These are phyloP conservation scores for Cordyceps cateniannulata DNA, from an alignment of 2,329 filamentous ascomycete genomes.

Conservation along the genomic window DNA sequence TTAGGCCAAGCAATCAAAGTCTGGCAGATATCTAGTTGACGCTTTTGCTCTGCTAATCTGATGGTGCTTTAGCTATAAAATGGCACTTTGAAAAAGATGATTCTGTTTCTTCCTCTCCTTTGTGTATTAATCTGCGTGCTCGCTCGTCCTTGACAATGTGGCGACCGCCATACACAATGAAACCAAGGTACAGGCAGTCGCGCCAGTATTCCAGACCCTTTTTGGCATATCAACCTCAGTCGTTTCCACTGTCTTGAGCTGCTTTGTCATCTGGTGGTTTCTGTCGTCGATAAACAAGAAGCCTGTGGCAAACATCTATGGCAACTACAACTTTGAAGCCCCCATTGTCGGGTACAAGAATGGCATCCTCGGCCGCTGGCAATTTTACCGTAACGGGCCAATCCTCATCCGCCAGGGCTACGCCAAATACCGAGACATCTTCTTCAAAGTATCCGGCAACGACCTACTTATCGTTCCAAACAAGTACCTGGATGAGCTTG, in stretches of 20 bases:
- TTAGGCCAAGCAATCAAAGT: no score
- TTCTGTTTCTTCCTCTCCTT: no score
- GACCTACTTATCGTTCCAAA: slow-evolving; percentile 2
- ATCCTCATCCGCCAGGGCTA: slow-evolving; percentile 5
- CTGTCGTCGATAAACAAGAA: background rate
- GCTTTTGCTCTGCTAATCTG: no score
- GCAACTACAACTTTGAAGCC: slow-evolving; percentile 3
- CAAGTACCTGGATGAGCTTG: background rate
- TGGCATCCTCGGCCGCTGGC: slow-evolving; percentile 2
- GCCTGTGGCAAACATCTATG: background rate
- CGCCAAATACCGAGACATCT: background rate
- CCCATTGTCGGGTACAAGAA: slow-evolving; percentile 1
- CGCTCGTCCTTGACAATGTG: background rate
- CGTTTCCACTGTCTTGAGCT: background rate
- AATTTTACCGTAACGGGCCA: slow-evolving; percentile 1
- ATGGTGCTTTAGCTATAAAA: no score
- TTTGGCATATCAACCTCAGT: no score
- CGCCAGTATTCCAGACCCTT: no score
- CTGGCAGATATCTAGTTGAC: no score
- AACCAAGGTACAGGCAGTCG: background rate
- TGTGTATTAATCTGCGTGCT: no score
- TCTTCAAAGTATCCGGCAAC: slow-evolving; percentile 5
- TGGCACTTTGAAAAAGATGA: no score
- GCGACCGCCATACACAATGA: background rate
- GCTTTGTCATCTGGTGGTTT: background rate